Conservation (phyloP, 306 rosid genomes). For the Castanea sativa region DNA sequence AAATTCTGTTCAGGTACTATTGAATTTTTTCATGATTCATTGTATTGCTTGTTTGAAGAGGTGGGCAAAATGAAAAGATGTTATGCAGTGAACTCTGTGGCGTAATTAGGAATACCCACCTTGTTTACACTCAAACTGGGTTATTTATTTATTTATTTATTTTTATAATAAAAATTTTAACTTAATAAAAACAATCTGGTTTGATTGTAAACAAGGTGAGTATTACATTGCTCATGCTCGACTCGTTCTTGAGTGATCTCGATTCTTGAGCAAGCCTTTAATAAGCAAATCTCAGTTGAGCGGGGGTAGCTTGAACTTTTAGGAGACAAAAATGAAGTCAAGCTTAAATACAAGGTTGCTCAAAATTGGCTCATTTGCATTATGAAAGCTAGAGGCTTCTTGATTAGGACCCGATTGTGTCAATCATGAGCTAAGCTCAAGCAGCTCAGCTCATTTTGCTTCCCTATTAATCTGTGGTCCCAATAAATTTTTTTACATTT, state of each 20-base stretch:
- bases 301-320: neutral
- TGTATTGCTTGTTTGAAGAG: neutral
- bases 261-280: neutral
- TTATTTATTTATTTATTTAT: no score
- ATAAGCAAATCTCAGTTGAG: neutral
- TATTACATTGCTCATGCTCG: neutral
- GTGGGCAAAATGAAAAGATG: neutral
- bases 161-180: neutral
- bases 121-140: no score
- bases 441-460: neutral
- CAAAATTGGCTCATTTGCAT: neutral
- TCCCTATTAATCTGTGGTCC: neutral
- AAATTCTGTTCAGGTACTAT: slow-evolving; percentile 76
- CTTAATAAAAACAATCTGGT: neutral
- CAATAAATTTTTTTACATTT: neutral
- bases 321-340: neutral
- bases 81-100: neutral
- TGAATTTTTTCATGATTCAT: neutral
- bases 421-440: neutral
- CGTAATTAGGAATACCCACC: neutral
- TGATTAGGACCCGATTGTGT: neutral
- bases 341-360: neutral
- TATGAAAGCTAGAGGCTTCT: neutral
- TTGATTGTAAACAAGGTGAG: neutral
- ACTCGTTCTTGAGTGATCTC: neutral